Base-by-base conservation (phyloP, 345 rosid species). In the Clarkia xantiana region DNA sequence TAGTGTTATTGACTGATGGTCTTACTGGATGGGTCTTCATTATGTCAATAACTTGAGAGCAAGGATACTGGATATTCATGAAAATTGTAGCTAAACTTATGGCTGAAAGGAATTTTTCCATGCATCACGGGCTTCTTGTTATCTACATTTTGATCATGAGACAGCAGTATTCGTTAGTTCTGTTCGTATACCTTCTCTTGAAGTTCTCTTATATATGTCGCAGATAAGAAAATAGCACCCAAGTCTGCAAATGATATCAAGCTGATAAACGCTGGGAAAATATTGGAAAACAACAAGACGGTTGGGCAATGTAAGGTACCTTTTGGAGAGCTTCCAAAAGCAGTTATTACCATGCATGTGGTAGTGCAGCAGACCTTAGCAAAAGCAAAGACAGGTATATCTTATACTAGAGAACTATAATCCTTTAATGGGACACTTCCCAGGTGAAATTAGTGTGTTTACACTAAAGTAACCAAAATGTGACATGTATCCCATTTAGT, bases 291-390 rank as follows among this genome's bases (percentile, higher is more conserved):
- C 73, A 65, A 57, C 69, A 81, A 70, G 86, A 88, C 93, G 3
- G 87, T 91, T 42, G 89, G 83, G 9, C 96, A 81, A 51, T 91
- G 96, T 70, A 81, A 67, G 60, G 73, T 52, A 56, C 96, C 86
- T 3, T 86, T 81, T 59, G 94, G 80, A 36, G 86, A 83, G 52
- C 84, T 86, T 56, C 74, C 81, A 10, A 72, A 67, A 44, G 82
- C 74, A 12, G 77, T 76, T 51, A 83, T 86, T 48, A 86, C 86
- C 58, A 91, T 91, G 98, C 98, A 91, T 56, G 96, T 91, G 53
- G 94, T 86, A 6, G 94, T 83, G 67, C 96, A 86, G 70, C 89
- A 79, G 45, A 67, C 94, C 56, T 49, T 76, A 49, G 62, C 79
- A 1, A 86, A 86, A 69, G 63, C 83, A 17, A 91, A 83, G 71